Evolutionary conservation across 495 filamentous ascomycete genomes (phyloP).

Genomic region (Hyaloscypha variabilis): DNA sequence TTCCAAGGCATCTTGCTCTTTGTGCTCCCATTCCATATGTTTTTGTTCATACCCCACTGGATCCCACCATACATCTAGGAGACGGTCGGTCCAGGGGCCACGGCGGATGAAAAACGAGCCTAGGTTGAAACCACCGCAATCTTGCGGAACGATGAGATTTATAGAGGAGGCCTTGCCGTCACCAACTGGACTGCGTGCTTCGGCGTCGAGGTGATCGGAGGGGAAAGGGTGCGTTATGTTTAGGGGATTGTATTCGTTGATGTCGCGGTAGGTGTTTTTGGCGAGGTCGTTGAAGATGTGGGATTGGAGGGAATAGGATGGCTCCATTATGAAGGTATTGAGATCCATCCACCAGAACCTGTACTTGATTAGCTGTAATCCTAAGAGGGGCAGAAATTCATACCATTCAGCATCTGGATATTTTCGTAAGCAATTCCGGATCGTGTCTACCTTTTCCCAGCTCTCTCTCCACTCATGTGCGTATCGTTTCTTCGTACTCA

Average conservation of each 20-base stretch:
- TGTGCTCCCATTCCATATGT: constrained; percentile 99
- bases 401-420: constrained; percentile 97
- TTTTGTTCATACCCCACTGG: constrained; percentile 97
- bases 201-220: constrained; percentile 71
- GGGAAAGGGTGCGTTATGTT: constrained; percentile 86
- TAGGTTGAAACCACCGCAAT: constrained; percentile 95
- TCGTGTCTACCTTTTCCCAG: constrained; percentile 98
- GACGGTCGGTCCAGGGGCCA: constrained; percentile 83
- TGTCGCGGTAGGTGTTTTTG: constrained; percentile 86
- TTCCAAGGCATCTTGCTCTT: constrained; percentile 94
- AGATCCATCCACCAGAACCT: constrained; percentile 99
- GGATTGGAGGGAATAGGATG: constrained; percentile 82
- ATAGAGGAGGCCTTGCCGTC: constrained; percentile 75
- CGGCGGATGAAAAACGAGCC: constrained; percentile 92
- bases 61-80: constrained; percentile 99
- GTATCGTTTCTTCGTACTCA: constrained; percentile 98
- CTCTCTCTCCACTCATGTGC: constrained; percentile 99
- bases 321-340: constrained; percentile 98
- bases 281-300: constrained; percentile 86
- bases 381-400: constrained; percentile 6
- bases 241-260: constrained; percentile 93
- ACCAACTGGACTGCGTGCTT: constrained; percentile 69
- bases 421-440: constrained; percentile 88
- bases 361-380: constrained; percentile 32
- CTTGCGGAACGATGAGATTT: constrained; percentile 87